Evolutionary conservation across 2,329 filamentous ascomycete species (phyloP), one percentile per base, ranked within the genome.

Genomic region (Colletotrichum liriopes): DNA sequence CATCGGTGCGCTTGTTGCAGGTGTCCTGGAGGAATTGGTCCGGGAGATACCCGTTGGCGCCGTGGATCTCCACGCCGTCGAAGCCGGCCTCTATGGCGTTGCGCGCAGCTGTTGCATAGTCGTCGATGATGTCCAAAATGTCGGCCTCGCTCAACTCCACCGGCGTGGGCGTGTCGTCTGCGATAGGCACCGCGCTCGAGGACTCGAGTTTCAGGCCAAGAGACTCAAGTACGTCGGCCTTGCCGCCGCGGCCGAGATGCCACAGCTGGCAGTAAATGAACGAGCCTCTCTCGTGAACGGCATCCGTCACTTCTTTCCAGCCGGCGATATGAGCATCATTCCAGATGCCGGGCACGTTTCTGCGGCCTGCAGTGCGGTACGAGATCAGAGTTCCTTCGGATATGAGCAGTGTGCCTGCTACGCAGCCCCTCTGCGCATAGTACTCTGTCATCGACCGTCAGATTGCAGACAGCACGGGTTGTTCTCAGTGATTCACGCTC

Each of bases 221-320:
- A 83, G 77, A 87, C 7, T 71, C 61, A n/a, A 76, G 74, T 4
- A 76, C 65, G 35, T 75, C 73, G 0, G 72, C 71, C 11, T 80
- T 78, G 2, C 87, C 87, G 1, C 86, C 84, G 1, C 92, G 86
- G 9, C 92, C 91, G 0, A 90, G 81, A 1, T 88, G 87, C 90
- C 91, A 93, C 0, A 94, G 82, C 77, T 94, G 92, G 37, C 87
- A 82, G 80, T 86, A 93, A 72, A 93, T 90, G 76, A 85, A 89
- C 23, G 85, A 87, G 6, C 88, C 88, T 75, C 91, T 91, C 29
- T 83, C 83, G 78, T 94, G 92, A 0, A 93, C 90, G 0, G 87
- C 88, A 35, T 90, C 86, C 2, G 88, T 90, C 52, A 93, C 82
- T 18, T 85, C 81, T 73, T 86, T 89, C 92, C 91, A 93, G 0